phyloP scores from a whole-genome alignment of 495 filamentous ascomycete genomes.

The Hyaloscypha bicolor region DNA sequence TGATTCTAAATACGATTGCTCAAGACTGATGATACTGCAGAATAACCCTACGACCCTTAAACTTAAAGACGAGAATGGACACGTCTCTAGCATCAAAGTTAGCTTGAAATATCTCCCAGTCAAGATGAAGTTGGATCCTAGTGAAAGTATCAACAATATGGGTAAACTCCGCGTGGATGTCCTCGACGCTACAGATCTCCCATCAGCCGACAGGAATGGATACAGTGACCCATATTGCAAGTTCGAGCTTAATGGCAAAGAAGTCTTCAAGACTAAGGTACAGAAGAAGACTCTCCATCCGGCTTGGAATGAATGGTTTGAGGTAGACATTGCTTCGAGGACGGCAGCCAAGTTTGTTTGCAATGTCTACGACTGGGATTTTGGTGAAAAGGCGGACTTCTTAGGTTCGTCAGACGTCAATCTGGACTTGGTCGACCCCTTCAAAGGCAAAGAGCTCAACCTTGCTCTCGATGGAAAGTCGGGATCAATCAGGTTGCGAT shows the following conservation, averaged over 20 bases:
- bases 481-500: constrained; percentile 75
- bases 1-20: background rate
- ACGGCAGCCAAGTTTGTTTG: constrained; percentile 85
- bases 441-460: constrained; percentile 69
- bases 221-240: constrained; percentile 97
- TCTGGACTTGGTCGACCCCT: constrained; percentile 81
- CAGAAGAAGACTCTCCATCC: constrained; percentile 97
- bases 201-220: constrained; percentile 91
- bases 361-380: constrained; percentile 89
- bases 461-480: constrained; percentile 88
- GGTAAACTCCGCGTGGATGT: constrained; percentile 88
- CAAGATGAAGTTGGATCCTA: constrained; percentile 90
- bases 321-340: constrained; percentile 75
- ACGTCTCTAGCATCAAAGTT: constrained; percentile 79
- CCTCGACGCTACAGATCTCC: constrained; percentile 84
- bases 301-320: constrained; percentile 94
- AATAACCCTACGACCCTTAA: constrained; percentile 85
- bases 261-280: constrained; percentile 88
- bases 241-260: constrained; percentile 83
- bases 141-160: constrained; percentile 98
- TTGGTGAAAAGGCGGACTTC: constrained; percentile 87
- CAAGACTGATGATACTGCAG: constrained; percentile 38
- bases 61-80: constrained; percentile 74
- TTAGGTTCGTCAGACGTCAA: constrained; percentile 78
- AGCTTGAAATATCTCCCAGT: constrained; percentile 93